A percentile compares a stretch with the other conserved stretches of the same genome.
These are phyloP conservation scores for Ustilago vetiveriae DNA, from an alignment of 1,284 basidiomycete species.

Conservation along the genomic window DNA sequence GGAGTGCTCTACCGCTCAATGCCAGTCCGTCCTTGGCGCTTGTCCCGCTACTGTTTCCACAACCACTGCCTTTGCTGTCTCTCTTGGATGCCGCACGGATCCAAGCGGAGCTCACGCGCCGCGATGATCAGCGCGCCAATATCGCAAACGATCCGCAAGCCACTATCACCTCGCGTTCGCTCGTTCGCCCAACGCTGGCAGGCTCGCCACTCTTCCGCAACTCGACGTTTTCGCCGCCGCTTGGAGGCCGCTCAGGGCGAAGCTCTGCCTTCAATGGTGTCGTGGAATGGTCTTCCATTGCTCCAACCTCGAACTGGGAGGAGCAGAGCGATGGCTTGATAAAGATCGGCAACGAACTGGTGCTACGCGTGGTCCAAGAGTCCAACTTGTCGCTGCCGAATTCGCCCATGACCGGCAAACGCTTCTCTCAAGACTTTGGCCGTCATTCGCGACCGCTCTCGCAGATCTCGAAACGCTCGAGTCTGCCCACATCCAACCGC, in stretches of 20 bases:
- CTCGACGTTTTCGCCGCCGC: constrained; percentile 33
- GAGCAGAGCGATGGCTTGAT: constrained; percentile 19
- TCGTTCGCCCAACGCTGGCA: constrained; percentile 26
- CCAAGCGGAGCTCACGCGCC: constrained; percentile 18
- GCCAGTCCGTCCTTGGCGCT: constrained; percentile 31
- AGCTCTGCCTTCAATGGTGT: constrained; percentile 43
- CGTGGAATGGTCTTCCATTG: constrained; percentile 42
- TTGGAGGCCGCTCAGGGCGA: constrained; percentile 9
- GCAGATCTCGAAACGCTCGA: constrained; percentile 59
- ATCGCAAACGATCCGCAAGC: constrained; percentile 24
- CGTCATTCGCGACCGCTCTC: constrained; percentile 52
- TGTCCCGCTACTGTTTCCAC: constrained; percentile 52
- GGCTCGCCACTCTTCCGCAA: constrained; percentile 48
- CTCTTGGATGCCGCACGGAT: constrained; percentile 43
- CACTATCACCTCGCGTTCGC: constrained; percentile 41
- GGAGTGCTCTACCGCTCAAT: constrained; percentile 11
- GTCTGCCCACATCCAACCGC: constrained; percentile 59
- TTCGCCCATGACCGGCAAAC: constrained; percentile 53
- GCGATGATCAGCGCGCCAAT: constrained; percentile 15
- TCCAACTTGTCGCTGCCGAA: constrained; percentile 41
- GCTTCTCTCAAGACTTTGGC: constrained; percentile 60
- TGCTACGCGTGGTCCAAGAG: constrained; percentile 44
- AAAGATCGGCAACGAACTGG: constrained; percentile 53
- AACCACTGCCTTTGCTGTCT: constrained; percentile 55
- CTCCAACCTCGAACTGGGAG: constrained; percentile 16